Base-by-base conservation (phyloP, 2,329 filamentous ascomycete species). In the Paraphaeosphaeria minitans region DNA sequence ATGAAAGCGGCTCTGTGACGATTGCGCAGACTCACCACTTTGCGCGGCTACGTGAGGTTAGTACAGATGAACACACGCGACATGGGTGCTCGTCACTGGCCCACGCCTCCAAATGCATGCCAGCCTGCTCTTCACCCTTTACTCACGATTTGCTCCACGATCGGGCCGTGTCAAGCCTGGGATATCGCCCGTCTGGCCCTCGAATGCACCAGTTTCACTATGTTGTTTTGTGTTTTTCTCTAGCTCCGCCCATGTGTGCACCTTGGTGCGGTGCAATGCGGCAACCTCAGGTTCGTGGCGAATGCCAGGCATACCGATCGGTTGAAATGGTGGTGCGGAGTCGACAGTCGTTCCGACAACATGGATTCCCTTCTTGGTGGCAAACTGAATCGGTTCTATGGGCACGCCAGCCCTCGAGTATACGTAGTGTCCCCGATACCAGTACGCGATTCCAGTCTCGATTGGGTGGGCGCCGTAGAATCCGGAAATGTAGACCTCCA, bases 361-460 rank as follows among this genome's bases (percentile, higher is more conserved):
- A 5, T 51, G 59, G n/a, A 69, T 60, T 0, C 66, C 65, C 7
- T 61, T 62, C n/a, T 65, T 64, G 0, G 61, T 71, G 0, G 65
- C 53, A 48, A 61, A 73, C 0, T 62, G 58, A 2, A 68, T 33
- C 0, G 69, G 70, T 45, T 70, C 62, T 22, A 74, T 58, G 0
- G 71, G 63, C 14, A 61, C 67, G 4, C 62, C 57, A 0, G 39
- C 50, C 0, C 59, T 62, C 1, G 62, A 61, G 49, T 74, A 75
- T 13, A 75, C 31, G 48, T 67, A 68, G 48, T 74, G 71, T 2
- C 73, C 72, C 10, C 73, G 70, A 53, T 70, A 72, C 50, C 64
- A 68, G 57, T 74, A 75, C 2, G 70, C 70, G 12, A 74, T 54
- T 1, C 68, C 71, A 0, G 46, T 55, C 16, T 68, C 57, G 10